Percentiles rank a stretch among this genome's conserved stretches.
Conservation (phyloP, 106 monocot genomes). For the Alisma plantagoaquatica region DNA sequence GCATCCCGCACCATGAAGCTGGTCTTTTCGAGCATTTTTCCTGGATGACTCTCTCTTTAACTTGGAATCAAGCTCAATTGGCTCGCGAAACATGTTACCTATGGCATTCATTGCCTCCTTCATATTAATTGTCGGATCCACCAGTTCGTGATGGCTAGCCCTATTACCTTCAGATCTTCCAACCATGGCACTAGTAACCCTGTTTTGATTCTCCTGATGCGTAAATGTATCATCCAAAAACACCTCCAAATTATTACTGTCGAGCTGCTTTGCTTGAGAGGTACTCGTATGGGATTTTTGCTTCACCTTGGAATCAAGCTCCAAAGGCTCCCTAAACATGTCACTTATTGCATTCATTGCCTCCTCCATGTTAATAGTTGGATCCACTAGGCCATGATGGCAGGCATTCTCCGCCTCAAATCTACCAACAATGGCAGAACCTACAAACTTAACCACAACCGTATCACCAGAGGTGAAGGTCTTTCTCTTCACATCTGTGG, state of each 20-base stretch:
- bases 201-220: neutral
- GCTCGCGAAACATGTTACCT: constrained; percentile 56
- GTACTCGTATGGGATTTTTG: constrained; percentile 37
- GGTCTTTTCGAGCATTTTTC: constrained; percentile 16
- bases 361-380: neutral
- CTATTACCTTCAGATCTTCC: constrained; percentile 55
- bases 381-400: neutral
- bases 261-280: constrained; percentile 35
- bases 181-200: too few relatives aligned
- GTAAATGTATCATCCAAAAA: neutral
- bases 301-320: constrained; percentile 9
- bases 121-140: constrained; percentile 68
- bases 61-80: constrained; percentile 39
- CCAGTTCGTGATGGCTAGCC: constrained; percentile 63
- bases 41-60: constrained; percentile 25
- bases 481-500: too few relatives aligned
- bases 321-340: neutral
- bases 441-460: constrained; percentile 59
- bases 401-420: neutral
- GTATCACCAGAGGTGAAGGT: constrained; percentile 59
- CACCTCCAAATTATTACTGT: constrained; percentile 11
- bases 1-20: constrained; percentile 14
- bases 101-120: constrained; percentile 63
- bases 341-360: neutral
- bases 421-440: constrained; percentile 26